Evolutionary conservation across 345 rosid genomes (phyloP), one percentile per base, ranked within the genome.

Genomic region (Conringia planisiliqua): DNA sequence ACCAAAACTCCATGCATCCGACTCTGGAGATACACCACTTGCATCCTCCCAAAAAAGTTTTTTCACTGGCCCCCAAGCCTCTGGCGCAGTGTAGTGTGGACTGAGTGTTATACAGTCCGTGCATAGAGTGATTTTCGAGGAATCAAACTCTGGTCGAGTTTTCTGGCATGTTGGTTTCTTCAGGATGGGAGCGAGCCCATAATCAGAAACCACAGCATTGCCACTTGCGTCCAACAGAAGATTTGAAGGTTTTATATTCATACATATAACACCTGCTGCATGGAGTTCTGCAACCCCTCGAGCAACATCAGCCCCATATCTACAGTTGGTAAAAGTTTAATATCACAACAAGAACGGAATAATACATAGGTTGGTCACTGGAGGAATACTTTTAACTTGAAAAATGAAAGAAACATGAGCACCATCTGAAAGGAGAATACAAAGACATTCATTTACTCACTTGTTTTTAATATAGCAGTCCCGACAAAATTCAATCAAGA

Each of bases 1-100:
- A 72, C 97, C 97, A 82, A 95, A 95, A 83, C 97, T 92, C 99
- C 97, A 95, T 46, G 99, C 97, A 86, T 95, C 99, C 24, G 99
- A 91, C 72, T 92, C 97, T 30, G 83, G 82, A 44, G 96, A 92
- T 80, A 92, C 88, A 66, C 92, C 97, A 30, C 86, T 84, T 59
- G 90, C 92, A 78, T 90, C 99, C 78, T 90, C 97, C 97, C 97
- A 92, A 79, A 95, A 94, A 40, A 89, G 82, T 82, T 94, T 94
- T 83, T 88, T 95, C 51, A 87, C 93, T 1, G 99, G 99, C 78
- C 89, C 99, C 99, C 97, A 95, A 64, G 91, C 97, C 88, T 92
- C 99, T 42, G 99, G 97, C 32, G 99, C 96, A 61, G 93, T 87
- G 79, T 95, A 89, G 62, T 92, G 92, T 39, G 97, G 97, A 76